phyloP scores from a whole-genome alignment of 1,139 yeast species.

The Yamadazyma aaseri region DNA sequence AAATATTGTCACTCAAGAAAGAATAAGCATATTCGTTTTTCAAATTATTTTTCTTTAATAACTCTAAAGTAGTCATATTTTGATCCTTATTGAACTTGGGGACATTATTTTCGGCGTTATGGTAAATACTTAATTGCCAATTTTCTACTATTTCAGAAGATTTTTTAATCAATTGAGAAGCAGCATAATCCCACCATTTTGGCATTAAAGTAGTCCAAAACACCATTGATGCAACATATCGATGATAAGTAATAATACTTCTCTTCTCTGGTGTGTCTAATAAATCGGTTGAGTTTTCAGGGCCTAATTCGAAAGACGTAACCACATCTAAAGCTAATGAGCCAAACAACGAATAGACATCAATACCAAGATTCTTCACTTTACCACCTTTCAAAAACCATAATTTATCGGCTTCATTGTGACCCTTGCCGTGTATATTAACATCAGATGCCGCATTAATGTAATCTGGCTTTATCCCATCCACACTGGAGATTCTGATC shows the following conservation, averaged over 20 bases:
- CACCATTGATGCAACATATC: constrained; percentile 61
- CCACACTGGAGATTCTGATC: constrained; percentile 30
- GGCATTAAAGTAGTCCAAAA: constrained; percentile 72
- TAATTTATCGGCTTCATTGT: constrained; percentile 17
- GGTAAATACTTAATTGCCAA: constrained; percentile 53
- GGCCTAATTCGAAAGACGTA: constrained; percentile 60
- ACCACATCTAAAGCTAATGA: constrained; percentile 75
- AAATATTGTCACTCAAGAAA: constrained; percentile 40
- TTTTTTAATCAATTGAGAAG: constrained; percentile 34
- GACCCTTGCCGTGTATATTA: constrained; percentile 40
- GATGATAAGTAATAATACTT: constrained; percentile 46
- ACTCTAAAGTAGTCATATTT: constrained; percentile 34
- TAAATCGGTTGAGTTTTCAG: constrained; percentile 42
- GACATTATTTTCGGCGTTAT: constrained; percentile 32
- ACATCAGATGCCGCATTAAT: constrained; percentile 30
- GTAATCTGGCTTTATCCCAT: constrained; percentile 33
- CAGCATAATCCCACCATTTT: constrained; percentile 49
- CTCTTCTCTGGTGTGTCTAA: constrained; percentile 38
- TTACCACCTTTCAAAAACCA: constrained; percentile 30
- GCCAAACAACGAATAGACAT: constrained; percentile 61
- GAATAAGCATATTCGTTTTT: constrained; percentile 37
- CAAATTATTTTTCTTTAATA: constrained; percentile 33
- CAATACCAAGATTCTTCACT: constrained; percentile 38
- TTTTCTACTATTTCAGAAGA: constrained; percentile 42
- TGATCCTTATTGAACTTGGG: constrained; percentile 20